Base-by-base conservation (phyloP, 805 yeast genomes). In the Hanseniaspora vineae region DNA sequence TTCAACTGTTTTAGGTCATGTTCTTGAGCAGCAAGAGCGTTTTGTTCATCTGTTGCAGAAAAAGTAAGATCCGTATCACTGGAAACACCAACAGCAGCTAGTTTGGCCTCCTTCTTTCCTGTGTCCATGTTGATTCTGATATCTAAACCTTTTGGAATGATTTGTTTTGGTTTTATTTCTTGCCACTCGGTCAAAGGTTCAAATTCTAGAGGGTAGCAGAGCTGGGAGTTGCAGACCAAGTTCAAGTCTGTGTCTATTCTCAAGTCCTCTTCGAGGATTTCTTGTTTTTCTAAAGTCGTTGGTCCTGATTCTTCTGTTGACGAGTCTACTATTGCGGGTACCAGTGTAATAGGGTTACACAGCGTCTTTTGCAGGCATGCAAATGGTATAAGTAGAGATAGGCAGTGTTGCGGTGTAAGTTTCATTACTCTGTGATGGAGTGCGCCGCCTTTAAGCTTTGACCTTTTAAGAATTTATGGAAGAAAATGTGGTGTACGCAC, bases 91-190 rank as follows among this genome's bases (percentile, higher is more conserved):
- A 58, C 66, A 5, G 58, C 58, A 29, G 68, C 73, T 51, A 77
- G 51, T 53, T 78, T 83, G 1, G 95, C 96, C 61, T 81, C 84
- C 55, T 73, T 77, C 29, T 66, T 62, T 17, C 82, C 80, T 0
- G 88, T 79, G n/a, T 81, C 85, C 49, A 88, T 64, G 59, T 86
- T 81, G 54, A 89, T 56, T 53, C 85, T 70, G 12, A 88, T 77
- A 61, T 84, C 89, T 31, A 60, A 48, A 13, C 97, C 97, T 6
- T 75, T 76, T 0, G 96, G 95, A 3, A 89, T 71, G 8, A 74
- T 71, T 57, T 86, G 96, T n/a, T 80, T 87, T 44, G 75, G 80
- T 54, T 66, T 70, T 5, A 89, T 75, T 1, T 58, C 58, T 65
- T 80, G 78, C 95, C 96, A 89, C 52, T 82, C 76, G 1, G 58